Evolutionary conservation across 73 alveolate genomes (phyloP).

Genomic region (Paramecium bursaria): DNA sequence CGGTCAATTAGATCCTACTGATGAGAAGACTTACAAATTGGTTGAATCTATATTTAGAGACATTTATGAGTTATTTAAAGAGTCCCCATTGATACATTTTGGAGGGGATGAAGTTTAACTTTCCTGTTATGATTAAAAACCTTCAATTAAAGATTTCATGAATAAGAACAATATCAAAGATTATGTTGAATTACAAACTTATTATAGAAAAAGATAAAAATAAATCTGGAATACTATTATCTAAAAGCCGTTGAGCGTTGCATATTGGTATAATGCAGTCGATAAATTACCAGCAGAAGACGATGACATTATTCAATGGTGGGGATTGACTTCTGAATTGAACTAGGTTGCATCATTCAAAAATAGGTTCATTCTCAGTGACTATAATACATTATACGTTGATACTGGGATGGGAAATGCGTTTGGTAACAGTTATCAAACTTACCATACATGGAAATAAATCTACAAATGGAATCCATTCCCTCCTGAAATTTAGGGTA

Average conservation of each 20-base stretch:
- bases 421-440: constrained; percentile 48
- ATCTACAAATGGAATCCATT: constrained; percentile 54
- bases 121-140: constrained; percentile 48
- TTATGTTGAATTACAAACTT: constrained; percentile 47
- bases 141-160: constrained; percentile 42
- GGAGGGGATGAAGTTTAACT: constrained; percentile 68
- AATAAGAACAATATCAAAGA: constrained; percentile 23
- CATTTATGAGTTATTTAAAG: constrained; percentile 29
- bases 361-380: constrained; percentile 56
- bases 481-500: constrained; percentile 57
- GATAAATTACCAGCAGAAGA: constrained; percentile 65
- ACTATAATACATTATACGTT: constrained; percentile 42
- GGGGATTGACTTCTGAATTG: constrained; percentile 65
- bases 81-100: constrained; percentile 49
- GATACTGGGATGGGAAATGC: constrained; percentile 68
- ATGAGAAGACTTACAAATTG: constrained; percentile 46
- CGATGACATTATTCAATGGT: constrained; percentile 69
- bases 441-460: constrained; percentile 63
- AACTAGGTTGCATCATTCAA: constrained; percentile 13
- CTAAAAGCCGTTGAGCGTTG: constrained; percentile 45
- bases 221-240: constrained; percentile 32
- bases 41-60: constrained; percentile 45
- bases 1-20: constrained; percentile 65
- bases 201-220: constrained; percentile 23
- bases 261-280: constrained; percentile 67